Evolutionary conservation across 1,284 basidiomycete genomes (phyloP).

Genomic region (Waitea zeae): DNA sequence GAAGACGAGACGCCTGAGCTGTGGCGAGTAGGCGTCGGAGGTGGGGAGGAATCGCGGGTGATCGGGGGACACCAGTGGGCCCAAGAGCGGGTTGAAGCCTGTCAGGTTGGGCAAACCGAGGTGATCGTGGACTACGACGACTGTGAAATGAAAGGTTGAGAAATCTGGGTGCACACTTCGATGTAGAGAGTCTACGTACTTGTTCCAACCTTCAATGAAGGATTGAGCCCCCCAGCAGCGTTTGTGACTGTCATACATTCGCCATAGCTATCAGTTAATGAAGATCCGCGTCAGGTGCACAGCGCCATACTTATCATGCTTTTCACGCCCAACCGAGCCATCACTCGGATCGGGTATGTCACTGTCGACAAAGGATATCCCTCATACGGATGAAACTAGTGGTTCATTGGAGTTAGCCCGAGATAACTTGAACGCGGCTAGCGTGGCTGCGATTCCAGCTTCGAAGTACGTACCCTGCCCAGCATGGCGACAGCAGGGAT

Average conservation of each 20-base stretch:
- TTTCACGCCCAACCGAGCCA: conserved; percentile 58
- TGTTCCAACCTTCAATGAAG: conserved; percentile 58
- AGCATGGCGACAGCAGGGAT: conserved; percentile 75
- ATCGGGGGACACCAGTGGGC: conserved; percentile 35
- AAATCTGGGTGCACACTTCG: background rate
- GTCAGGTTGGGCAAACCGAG: conserved; percentile 64
- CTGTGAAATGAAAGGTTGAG: conserved; percentile 17
- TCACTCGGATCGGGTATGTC: conserved; percentile 61
- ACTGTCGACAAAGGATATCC: conserved; percentile 52
- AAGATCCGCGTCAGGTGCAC: no score
- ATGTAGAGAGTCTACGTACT: conserved; percentile 25
- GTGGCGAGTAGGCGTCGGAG: conserved; percentile 60
- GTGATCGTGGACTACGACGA: conserved; percentile 72
- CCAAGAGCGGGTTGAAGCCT: conserved; percentile 65
- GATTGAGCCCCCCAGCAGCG: conserved; percentile 66
- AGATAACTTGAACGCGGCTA: no score
- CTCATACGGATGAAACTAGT: conserved; percentile 71
- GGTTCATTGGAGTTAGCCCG: no score
- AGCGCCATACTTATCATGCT: conserved; percentile 58
- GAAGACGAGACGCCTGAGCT: conserved; percentile 52
- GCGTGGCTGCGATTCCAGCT: no score
- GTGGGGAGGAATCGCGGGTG: conserved; percentile 62
- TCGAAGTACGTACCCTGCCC: conserved; percentile 34
- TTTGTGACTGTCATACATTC: conserved; percentile 47
- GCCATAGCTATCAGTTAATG: background rate